Evolutionary conservation across 108 stramenopile genomes (phyloP), one percentile per base, ranked within the genome.

Genomic region (Cyclotella atomus): DNA sequence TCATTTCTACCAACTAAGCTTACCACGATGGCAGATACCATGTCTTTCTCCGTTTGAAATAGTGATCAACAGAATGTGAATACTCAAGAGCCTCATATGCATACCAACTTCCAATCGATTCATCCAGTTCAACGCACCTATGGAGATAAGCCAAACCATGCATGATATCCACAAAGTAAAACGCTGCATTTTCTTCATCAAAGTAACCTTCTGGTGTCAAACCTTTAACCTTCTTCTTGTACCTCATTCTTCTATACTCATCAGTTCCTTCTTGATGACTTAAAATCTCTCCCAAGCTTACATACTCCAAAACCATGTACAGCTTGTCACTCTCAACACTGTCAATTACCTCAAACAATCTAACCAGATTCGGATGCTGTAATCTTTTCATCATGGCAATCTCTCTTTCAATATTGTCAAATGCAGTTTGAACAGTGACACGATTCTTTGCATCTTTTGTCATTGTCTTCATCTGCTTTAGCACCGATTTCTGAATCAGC

Each of bases 291-390:
- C 96, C 96, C 38, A 91, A 71, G 0, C 87, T 89, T 69, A 95
- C 87, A 82, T 93, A 94, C 53, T 97, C 96, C 29, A 97, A 50
- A 0, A 97, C 91, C 89, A 97, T 90, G 77, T 93, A 93, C 7
- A 97, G 56, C 52, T 80, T 73, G 61, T 95, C 91, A 3, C 82
- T 82, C 44, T 92, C 89, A 29, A 89, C 88, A 44, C 87, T 89
- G 66, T 96, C 93, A 65, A 96, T 91, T 15, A 94, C 94, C 66
- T 97, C 91, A 63, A 71, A 84, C 14, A 97, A 64, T 19, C 62
- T 63, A 1, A 97, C 94, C 14, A 94, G 47, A 67, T 95, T 94
- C 4, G 92, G 94, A 84, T 97, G 96, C 14, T 76, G 74, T 38
- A 97, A 52, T 36, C 89, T 83, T 62, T 95, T 95, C 93, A 95